Evolutionary conservation across 768 basidiomycete genomes (phyloP).

Genomic region (Polyporus arcularius): DNA sequence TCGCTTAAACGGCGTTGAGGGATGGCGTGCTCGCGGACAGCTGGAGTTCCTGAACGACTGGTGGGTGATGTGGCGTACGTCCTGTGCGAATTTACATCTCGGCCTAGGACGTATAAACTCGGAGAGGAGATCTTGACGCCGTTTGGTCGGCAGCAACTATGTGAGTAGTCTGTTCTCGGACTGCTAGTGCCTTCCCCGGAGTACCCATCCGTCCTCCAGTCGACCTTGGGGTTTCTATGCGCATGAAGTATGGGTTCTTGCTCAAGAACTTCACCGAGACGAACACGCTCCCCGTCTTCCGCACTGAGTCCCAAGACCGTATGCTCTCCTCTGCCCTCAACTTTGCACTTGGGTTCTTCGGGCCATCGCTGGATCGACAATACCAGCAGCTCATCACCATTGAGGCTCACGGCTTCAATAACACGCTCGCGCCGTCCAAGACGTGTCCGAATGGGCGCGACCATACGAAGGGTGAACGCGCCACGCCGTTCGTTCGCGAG

Average conservation of each 20-base stretch:
- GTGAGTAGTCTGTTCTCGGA: slow-evolving; percentile 27
- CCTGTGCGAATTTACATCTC: slow-evolving; percentile 18
- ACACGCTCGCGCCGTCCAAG: slow-evolving; percentile 45
- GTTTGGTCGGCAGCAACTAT: slow-evolving; percentile 45
- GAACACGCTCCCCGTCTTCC: slow-evolving; percentile 46
- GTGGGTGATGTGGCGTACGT: slow-evolving; percentile 50
- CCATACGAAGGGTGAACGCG: slow-evolving; percentile 22
- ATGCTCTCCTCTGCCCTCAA: slow-evolving; percentile 41
- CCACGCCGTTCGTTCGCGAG: slow-evolving; percentile 41
- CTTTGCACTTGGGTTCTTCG: slow-evolving; percentile 52
- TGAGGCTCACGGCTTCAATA: slow-evolving; percentile 45
- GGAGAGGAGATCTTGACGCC: slow-evolving; percentile 49
- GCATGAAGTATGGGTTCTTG: slow-evolving; percentile 48
- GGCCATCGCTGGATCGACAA: slow-evolving; percentile 29
- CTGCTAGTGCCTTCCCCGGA: slow-evolving; percentile 6
- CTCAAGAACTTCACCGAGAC: slow-evolving; percentile 40
- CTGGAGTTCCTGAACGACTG: slow-evolving; percentile 44
- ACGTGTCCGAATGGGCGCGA: slow-evolving; percentile 34
- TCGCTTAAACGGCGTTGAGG: slow-evolving; percentile 42
- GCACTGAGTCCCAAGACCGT: slow-evolving; percentile 43
- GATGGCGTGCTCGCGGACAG: slow-evolving; percentile 34
- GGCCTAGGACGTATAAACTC: slow-evolving; percentile 46
- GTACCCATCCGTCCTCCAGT: background rate
- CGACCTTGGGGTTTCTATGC: slow-evolving; percentile 44
- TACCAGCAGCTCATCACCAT: slow-evolving; percentile 51